Evolutionary conservation across 2,329 filamentous ascomycete genomes (phyloP), one percentile per base, ranked within the genome.

Genomic region (Ascosphaera aggregata): DNA sequence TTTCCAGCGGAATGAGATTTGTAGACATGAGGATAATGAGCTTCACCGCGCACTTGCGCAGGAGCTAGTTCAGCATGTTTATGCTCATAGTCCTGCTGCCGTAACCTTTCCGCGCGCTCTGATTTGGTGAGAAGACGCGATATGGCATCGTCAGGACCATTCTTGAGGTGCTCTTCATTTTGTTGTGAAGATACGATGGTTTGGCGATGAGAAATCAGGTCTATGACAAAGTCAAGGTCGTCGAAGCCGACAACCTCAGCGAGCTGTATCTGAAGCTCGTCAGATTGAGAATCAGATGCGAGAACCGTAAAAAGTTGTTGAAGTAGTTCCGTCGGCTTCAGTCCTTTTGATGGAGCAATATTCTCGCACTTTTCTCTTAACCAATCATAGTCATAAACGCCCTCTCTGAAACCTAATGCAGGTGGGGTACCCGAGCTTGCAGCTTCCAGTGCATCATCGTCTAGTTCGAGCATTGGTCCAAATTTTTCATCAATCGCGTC

Each of bases 21-120:
- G 60, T 94, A 98, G 1, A 98, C 82, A 53, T 98, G 89, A 1
- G 91, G 91, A 53, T 98, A 98, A 36, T 79, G 67, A 3, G 76
- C 69, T 39, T 76, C 79, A 42, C 73, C 62, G 37, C 73, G 73
- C 39, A 76, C 66, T 43, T 80, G 68, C n/a, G 72, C 74, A 0
- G 80, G 69, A 2, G 74, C 71, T 18, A 98, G 60, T 2, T 68
- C 50, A 8, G 78, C 69, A 50, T 70, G 72, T 56, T 98, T 98
- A 56, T 98, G 89, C 50, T 81, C 71, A 42, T 69, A 68, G 49
- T 98, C 85, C 48, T 75, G 73, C 35, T 70, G 70, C 5, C 75
- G 73, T 19, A 98, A 64, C 2, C 73, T 73, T 43, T 80, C 78
- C 45, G 92, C 78, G 44, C 86, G 68, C 55, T 98, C 74, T 5